Percentiles rank a stretch among this genome's conserved stretches.
Evolutionary conservation across 2,329 filamentous ascomycete species (phyloP).

Genomic region (Penicillium olsonii): DNA sequence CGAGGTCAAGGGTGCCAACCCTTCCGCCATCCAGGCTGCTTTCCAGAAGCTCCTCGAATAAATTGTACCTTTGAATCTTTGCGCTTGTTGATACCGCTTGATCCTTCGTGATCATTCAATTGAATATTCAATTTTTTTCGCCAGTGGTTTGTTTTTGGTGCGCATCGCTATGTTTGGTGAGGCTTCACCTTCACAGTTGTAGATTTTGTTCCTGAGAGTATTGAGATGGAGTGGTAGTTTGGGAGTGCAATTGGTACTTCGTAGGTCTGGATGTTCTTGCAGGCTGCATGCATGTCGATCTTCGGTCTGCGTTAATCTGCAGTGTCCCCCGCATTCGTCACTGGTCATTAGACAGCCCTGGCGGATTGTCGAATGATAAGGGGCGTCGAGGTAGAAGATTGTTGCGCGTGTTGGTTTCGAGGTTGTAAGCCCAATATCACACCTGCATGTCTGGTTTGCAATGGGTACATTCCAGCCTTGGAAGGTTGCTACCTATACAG

Average conservation of each 20-base stretch:
- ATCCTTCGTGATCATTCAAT: not conserved
- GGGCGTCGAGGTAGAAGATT: no score
- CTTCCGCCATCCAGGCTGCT: slow-evolving; percentile 59
- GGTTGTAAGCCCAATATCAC: no score
- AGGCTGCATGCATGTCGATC: not conserved
- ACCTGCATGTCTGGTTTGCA: no score
- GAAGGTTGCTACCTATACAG: no score
- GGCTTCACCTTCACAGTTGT: no score
- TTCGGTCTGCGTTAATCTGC: slow-evolving; percentile 1
- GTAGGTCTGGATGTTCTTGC: not conserved
- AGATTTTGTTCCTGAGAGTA: not conserved
- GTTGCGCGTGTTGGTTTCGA: no score
- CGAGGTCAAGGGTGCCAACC: slow-evolving; percentile 80
- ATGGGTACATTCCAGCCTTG: no score
- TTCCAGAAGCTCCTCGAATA: slow-evolving; percentile 18
- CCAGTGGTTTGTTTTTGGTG: not conserved
- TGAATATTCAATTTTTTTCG: slow-evolving; percentile 1
- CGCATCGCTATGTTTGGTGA: no score
- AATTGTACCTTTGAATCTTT: slow-evolving; percentile 1
- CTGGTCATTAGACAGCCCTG: no score
- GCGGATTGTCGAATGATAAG: no score
- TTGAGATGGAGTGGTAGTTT: not conserved
- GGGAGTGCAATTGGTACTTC: not conserved
- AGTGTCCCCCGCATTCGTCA: not conserved
- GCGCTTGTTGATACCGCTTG: slow-evolving; percentile 3